These are phyloP conservation scores for Verticillium klebahnii DNA, from an alignment of 2,329 filamentous ascomycete genomes.

Conservation along the genomic window DNA sequence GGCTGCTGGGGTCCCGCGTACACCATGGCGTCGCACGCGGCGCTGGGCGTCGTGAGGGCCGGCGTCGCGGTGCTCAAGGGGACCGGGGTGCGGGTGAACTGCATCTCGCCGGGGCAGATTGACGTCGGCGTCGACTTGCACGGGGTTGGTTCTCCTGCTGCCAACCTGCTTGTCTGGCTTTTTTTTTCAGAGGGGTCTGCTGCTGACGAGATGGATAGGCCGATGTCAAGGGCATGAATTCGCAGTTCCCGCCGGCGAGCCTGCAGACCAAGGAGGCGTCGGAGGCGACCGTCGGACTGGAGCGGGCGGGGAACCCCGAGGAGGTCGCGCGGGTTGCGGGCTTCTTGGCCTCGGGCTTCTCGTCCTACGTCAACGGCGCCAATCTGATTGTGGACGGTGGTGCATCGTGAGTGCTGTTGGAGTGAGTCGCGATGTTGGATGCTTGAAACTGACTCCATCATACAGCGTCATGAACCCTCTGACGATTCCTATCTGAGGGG, in stretches of 20 bases:
- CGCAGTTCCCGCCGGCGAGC: slow-evolving; percentile 50
- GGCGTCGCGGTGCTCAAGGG: slow-evolving; percentile 55
- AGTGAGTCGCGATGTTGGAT: neutral
- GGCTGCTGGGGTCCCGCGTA: slow-evolving; percentile 57
- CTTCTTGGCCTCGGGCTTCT: slow-evolving; percentile 59
- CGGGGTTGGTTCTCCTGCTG: slow-evolving; percentile 23
- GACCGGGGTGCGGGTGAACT: slow-evolving; percentile 55
- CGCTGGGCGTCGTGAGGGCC: slow-evolving; percentile 54
- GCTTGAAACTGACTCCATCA: slow-evolving; percentile 9
- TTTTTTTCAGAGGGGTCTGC: neutral
- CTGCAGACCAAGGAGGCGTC: slow-evolving; percentile 46
- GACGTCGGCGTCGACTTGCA: slow-evolving; percentile 36
- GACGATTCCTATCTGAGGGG: slow-evolving; percentile 29
- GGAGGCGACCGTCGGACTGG: slow-evolving; percentile 49
- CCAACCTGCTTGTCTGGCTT: neutral
- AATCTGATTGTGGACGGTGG: slow-evolving; percentile 61
- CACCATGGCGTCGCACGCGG: slow-evolving; percentile 56
- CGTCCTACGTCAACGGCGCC: slow-evolving; percentile 56
- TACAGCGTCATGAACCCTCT: slow-evolving; percentile 33
- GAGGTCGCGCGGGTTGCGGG: slow-evolving; percentile 58
- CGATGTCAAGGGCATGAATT: slow-evolving; percentile 43
- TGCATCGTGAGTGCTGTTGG: slow-evolving; percentile 28
- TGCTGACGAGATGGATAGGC: slow-evolving; percentile 23
- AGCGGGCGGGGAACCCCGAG: slow-evolving; percentile 50
- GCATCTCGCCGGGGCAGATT: slow-evolving; percentile 35